Evolutionary conservation across 495 filamentous ascomycete species (phyloP).

Genomic region (Aspergillus ellipticus): DNA sequence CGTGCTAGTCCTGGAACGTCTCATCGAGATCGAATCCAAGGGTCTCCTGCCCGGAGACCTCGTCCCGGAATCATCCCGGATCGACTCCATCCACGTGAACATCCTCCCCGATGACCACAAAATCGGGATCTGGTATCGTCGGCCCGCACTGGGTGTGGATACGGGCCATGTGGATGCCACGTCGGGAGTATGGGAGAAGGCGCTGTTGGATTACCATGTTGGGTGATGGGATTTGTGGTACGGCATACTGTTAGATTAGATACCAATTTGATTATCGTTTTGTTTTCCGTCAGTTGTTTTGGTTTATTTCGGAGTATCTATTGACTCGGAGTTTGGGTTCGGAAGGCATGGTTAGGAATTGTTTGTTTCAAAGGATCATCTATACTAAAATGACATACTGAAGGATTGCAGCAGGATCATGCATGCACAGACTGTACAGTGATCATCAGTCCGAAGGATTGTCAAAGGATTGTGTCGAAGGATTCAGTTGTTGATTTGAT

Average conservation of each 20-base stretch:
- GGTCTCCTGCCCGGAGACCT: constrained; percentile 7
- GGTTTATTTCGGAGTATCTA: too few relatives aligned
- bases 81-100: constrained; percentile 10
- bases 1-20: constrained; percentile 6
- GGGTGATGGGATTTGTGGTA: neutral
- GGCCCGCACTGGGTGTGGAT: neutral
- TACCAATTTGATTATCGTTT: neutral
- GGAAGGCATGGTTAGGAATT: too few relatives aligned
- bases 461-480: too few relatives aligned
- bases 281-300: too few relatives aligned
- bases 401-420: too few relatives aligned
- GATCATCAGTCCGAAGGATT: too few relatives aligned
- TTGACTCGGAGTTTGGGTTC: too few relatives aligned
- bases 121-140: neutral
- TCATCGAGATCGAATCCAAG: constrained; percentile 13
- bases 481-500: too few relatives aligned
- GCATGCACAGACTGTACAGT: too few relatives aligned
- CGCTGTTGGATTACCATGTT: neutral
- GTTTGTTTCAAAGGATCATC: too few relatives aligned
- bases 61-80: constrained; percentile 11
- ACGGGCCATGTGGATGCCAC: neutral
- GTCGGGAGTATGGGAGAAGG: neutral
- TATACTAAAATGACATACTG: too few relatives aligned
- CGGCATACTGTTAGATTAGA: neutral
- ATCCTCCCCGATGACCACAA: neutral